Percentiles rank a stretch among this genome's conserved stretches.
phyloP scores from a whole-genome alignment of 495 filamentous ascomycete genomes.

The Sabuloglossum arenarium region DNA sequence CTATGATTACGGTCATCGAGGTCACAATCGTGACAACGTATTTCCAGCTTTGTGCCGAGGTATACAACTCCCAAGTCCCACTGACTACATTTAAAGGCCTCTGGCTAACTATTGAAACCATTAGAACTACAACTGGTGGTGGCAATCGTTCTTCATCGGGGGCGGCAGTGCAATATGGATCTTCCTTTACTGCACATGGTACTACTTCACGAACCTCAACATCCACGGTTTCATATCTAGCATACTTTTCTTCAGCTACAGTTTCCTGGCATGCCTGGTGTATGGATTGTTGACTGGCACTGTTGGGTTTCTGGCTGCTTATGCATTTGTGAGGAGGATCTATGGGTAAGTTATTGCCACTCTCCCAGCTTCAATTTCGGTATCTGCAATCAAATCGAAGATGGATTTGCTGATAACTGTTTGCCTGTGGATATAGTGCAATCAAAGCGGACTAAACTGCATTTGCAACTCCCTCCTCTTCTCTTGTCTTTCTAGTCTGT shows the following conservation, averaged over 20 bases:
- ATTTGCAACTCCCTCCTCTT: neutral
- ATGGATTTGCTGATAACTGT: neutral
- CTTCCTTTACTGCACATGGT: constrained; percentile 71
- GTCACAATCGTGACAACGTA: constrained; percentile 83
- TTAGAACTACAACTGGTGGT: constrained; percentile 91
- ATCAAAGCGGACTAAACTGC: constrained; percentile 24
- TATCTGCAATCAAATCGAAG: no score
- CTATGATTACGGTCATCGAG: constrained; percentile 65
- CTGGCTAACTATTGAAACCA: neutral
- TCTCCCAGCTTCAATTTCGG: no score
- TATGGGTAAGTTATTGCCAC: constrained; percentile 42
- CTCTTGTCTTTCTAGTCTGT: neutral
- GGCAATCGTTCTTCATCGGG: constrained; percentile 75
- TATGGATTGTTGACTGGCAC: constrained; percentile 76
- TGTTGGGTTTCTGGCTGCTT: constrained; percentile 71
- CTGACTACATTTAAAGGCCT: constrained; percentile 8
- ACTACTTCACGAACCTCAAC: constrained; percentile 65
- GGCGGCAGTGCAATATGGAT: constrained; percentile 69
- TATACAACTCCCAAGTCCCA: constrained; percentile 12
- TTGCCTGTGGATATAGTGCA: constrained; percentile 11
- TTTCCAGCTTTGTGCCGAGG: constrained; percentile 61
- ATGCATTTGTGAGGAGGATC: constrained; percentile 74
- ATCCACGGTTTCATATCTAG: constrained; percentile 65
- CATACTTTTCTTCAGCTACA: constrained; percentile 76
- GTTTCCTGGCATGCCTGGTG: constrained; percentile 56